A percentile compares a stretch with the other conserved stretches of the same genome.
phyloP scores from a whole-genome alignment of 495 filamentous ascomycete species.

The Hyphodiscus hymeniophilus region DNA sequence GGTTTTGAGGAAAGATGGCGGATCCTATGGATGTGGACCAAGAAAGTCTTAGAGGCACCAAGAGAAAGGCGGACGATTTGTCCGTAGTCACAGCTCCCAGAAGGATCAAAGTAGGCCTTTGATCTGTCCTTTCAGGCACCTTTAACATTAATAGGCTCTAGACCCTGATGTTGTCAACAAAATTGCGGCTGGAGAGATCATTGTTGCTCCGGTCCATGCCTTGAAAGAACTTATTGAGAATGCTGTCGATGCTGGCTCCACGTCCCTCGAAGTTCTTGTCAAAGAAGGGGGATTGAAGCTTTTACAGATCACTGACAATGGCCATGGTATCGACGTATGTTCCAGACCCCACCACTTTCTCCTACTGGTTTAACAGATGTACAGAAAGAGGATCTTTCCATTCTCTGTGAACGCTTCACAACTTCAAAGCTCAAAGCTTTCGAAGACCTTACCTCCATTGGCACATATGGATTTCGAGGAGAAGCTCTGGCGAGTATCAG shows the following conservation, averaged over 20 bases:
- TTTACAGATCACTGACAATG: slow-evolving; percentile 96
- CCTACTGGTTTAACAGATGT: slow-evolving; percentile 13
- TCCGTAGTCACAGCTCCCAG: slow-evolving; percentile 23
- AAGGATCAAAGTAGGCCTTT: slow-evolving; percentile 27
- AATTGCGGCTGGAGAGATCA: slow-evolving; percentile 98
- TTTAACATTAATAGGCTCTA: slow-evolving; percentile 51
- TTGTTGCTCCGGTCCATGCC: slow-evolving; percentile 94
- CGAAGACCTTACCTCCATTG: slow-evolving; percentile 85
- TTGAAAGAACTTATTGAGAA: slow-evolving; percentile 98
- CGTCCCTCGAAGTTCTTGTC: slow-evolving; percentile 80
- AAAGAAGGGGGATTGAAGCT: slow-evolving; percentile 97
- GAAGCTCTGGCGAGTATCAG: slow-evolving; percentile 98
- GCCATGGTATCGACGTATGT: slow-evolving; percentile 86
- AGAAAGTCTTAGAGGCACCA: slow-evolving; percentile 20
- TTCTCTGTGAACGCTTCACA: slow-evolving; percentile 94
- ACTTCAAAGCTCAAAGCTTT: slow-evolving; percentile 95
- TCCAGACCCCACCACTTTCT: background rate
- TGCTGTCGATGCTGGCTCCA: slow-evolving; percentile 92
- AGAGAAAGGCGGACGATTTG: slow-evolving; percentile 25
- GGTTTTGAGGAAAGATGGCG: slow-evolving; percentile 19
- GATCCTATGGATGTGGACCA: slow-evolving; percentile 21
- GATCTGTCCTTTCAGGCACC: background rate
- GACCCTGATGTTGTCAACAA: slow-evolving; percentile 97
- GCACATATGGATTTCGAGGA: slow-evolving; percentile 94
- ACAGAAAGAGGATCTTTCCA: slow-evolving; percentile 82